Evolutionary conservation across 2,329 filamentous ascomycete genomes (phyloP), one percentile per base, ranked within the genome.

Genomic region (Fusarium anguioides): DNA sequence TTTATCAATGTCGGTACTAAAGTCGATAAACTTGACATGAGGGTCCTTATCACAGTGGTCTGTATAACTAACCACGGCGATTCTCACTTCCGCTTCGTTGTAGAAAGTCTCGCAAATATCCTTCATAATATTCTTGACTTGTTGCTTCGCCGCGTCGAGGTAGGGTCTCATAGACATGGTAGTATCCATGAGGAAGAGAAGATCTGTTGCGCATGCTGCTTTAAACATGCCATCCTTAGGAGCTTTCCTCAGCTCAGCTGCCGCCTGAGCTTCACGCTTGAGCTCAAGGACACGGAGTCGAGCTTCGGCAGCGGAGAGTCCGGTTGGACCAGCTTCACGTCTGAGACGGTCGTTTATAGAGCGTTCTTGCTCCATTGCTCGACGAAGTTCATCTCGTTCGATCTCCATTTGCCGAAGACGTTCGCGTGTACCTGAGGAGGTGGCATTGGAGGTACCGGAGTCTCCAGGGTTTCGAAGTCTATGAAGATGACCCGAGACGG

Each of bases 181-280:
- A 1, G 75, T 77, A 54, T 80, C 78, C 10, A 80, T 75, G 24
- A 80, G 71, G 45, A 80, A 80, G 1, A 80, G 50, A 31, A 80
- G 23, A 45, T 80, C 78, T 5, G 76, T 79, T 0, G 77, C 74
- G 54, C 75, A 79, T 4, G 72, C 71, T 4, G 54, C 42, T 51
- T 75, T 75, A 65, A 79, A 79, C 17, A 80, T 57, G 8, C 75
- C 76, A 8, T 53, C 56, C 2, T 29, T 66, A n/a, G 60, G 54
- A 15, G 59, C 29, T 41, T 46, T 50, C 0, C 40, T 64, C 26
- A 58, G n/a, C 8, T 60, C 42, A 2, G 60, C 61, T 1, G 62
- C 62, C 4, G 44, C 62, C 9, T 54, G 44, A n/a, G 54, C 45
- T 5, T 65, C 60, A 2, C 60, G 54, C 9, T 60, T 65, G 14